Evolutionary conservation across 345 rosid species (phyloP).

Genomic region (Garcia nutans): DNA sequence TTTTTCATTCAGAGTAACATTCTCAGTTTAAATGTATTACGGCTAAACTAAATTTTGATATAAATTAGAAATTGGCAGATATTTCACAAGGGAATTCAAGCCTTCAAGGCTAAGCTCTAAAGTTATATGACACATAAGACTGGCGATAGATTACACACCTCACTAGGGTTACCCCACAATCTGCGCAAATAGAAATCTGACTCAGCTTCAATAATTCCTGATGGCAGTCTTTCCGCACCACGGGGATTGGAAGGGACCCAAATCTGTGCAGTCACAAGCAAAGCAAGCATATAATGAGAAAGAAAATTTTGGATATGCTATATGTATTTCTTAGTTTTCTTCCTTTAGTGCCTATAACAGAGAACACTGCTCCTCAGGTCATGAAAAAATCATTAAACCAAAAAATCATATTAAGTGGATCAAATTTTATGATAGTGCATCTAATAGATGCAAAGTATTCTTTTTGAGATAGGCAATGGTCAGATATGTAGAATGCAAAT

Average conservation of each 20-base stretch:
- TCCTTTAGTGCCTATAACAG: neutral
- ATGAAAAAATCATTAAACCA: slow-evolving; percentile 11
- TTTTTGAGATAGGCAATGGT: neutral
- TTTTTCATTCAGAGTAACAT: neutral
- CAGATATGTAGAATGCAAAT: neutral
- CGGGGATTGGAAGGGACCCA: slow-evolving; percentile 97
- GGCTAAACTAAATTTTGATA: neutral
- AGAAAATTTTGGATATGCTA: neutral
- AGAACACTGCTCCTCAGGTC: slow-evolving; percentile 8
- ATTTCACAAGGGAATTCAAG: neutral
- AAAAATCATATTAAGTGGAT: neutral
- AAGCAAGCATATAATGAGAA: slow-evolving; percentile 1
- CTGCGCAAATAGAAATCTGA: slow-evolving; percentile 80
- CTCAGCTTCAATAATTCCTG: slow-evolving; percentile 76
- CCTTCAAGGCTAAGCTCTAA: neutral
- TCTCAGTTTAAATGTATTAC: neutral
- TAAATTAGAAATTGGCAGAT: neutral
- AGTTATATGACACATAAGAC: slow-evolving; percentile 4
- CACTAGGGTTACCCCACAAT: slow-evolving; percentile 89
- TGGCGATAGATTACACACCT: slow-evolving; percentile 46
- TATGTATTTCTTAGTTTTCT: neutral
- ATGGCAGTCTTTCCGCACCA: slow-evolving; percentile 90
- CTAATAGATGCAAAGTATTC: neutral
- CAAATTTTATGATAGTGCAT: neutral
- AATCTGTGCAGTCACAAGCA: slow-evolving; percentile 47